phyloP scores from a whole-genome alignment of 2,329 filamentous ascomycete genomes.

The Aureobasidium sp. region DNA sequence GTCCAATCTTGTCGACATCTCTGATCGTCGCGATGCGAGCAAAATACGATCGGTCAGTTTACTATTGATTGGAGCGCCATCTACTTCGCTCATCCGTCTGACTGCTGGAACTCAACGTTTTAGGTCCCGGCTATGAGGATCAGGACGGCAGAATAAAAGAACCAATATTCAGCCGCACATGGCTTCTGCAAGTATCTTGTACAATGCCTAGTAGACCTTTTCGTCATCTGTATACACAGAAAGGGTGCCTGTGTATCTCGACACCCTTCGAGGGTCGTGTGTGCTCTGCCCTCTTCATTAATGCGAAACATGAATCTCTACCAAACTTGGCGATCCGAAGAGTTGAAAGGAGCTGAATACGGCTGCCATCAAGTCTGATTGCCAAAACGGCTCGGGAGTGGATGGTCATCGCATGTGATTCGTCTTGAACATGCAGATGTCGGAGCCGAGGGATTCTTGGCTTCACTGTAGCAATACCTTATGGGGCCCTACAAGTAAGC shows the following conservation, averaged over 20 bases:
- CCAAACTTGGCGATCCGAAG: neutral
- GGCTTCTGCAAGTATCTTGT: slow-evolving; percentile 7
- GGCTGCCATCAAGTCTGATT: slow-evolving; percentile 4
- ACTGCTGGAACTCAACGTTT: slow-evolving; percentile 6
- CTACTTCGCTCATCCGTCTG: slow-evolving; percentile 3
- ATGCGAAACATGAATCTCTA: slow-evolving; percentile 10
- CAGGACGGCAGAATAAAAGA: neutral
- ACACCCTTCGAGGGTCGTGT: neutral
- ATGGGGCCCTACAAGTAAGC: neutral
- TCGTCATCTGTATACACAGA: neutral
- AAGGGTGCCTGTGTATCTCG: neutral
- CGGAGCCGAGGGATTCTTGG: slow-evolving; percentile 5
- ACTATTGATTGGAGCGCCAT: neutral
- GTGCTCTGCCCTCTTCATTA: neutral
- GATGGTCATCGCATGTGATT: slow-evolving; percentile 9
- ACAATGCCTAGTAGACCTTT: neutral
- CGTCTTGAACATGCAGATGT: slow-evolving; percentile 1
- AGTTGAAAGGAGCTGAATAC: neutral
- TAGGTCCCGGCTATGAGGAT: neutral
- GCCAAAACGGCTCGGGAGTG: slow-evolving; percentile 4
- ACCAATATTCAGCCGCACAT: slow-evolving; percentile 5
- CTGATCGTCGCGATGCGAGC: neutral
- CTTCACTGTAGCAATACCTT: slow-evolving; percentile 7
- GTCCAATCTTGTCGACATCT: neutral
- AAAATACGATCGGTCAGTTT: slow-evolving; percentile 5